phyloP scores from a whole-genome alignment of 305 asterid species.

The Fraxinus paxiana region DNA sequence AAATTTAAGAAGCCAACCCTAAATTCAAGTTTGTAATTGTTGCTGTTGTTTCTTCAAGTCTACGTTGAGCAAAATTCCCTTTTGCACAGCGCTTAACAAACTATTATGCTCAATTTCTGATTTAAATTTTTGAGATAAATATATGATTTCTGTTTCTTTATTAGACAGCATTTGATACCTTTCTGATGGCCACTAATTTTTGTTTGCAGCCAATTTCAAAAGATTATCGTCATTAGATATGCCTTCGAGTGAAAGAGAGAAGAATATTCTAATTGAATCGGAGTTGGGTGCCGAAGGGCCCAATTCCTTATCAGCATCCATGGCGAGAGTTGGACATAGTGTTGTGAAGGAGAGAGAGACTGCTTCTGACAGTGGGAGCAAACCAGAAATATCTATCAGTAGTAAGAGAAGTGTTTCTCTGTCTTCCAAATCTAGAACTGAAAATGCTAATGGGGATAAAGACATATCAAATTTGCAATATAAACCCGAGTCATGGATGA shows the following conservation, averaged over 20 bases:
- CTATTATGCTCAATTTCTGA: neutral
- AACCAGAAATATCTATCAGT: slow-evolving; percentile 29
- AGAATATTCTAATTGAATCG: slow-evolving; percentile 30
- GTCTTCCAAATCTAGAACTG: slow-evolving; percentile 50
- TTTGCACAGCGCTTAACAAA: neutral
- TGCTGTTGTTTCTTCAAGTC: neutral
- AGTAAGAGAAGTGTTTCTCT: slow-evolving; percentile 36
- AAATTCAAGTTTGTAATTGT: neutral
- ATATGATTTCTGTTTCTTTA: slow-evolving; percentile 13
- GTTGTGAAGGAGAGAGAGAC: slow-evolving; percentile 34
- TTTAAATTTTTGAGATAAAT: neutral
- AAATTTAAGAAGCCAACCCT: neutral
- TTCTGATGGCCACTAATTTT: slow-evolving; percentile 11
- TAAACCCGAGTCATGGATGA: slow-evolving; percentile 73
- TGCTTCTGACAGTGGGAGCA: slow-evolving; percentile 37
- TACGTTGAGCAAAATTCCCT: neutral
- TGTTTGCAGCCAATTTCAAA: slow-evolving; percentile 26
- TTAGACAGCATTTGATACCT: slow-evolving; percentile 12
- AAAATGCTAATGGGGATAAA: slow-evolving; percentile 34
- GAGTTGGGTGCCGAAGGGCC: slow-evolving; percentile 38
- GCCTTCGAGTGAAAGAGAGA: slow-evolving; percentile 31
- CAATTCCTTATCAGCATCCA: slow-evolving; percentile 39
- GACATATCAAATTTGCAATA: slow-evolving; percentile 42
- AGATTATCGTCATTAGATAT: slow-evolving; percentile 32
- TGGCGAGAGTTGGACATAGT: slow-evolving; percentile 34